Conservation (phyloP, 371 early-diverging fungal species). For the Mortierella polycephala region DNA sequence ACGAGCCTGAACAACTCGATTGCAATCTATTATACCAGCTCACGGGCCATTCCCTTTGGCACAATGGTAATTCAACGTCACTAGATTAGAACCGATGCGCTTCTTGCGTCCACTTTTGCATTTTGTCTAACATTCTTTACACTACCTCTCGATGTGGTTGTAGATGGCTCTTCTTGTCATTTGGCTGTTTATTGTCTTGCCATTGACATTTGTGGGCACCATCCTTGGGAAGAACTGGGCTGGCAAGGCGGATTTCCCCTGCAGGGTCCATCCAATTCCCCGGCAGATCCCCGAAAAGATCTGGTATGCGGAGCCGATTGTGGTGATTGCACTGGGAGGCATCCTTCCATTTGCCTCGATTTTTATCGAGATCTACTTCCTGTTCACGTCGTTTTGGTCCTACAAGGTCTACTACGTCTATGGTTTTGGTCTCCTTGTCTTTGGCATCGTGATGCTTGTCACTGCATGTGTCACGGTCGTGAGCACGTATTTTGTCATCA, state of each 20-base stretch:
- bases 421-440: slow-evolving; percentile 83
- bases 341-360: slow-evolving; percentile 86
- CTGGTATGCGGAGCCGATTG: slow-evolving; percentile 76
- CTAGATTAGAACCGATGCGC: neutral
- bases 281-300: slow-evolving; percentile 82
- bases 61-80: slow-evolving; percentile 63
- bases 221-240: slow-evolving; percentile 81
- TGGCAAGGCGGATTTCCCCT: slow-evolving; percentile 75
- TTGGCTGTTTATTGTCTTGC: slow-evolving; percentile 82
- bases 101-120: neutral
- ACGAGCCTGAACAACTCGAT: slow-evolving; percentile 76
- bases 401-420: slow-evolving; percentile 89
- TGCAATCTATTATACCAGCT: slow-evolving; percentile 79
- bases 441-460: slow-evolving; percentile 76
- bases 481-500: slow-evolving; percentile 82
- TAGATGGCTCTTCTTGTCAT: slow-evolving; percentile 73
- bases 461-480: slow-evolving; percentile 84
- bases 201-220: slow-evolving; percentile 78
- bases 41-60: slow-evolving; percentile 84
- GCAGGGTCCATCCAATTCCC: slow-evolving; percentile 86
- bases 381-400: slow-evolving; percentile 88
- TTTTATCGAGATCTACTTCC: slow-evolving; percentile 89
- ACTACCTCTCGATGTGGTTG: neutral
- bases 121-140: neutral
- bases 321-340: slow-evolving; percentile 74